A percentile compares a stretch with the other conserved stretches of the same genome.
Evolutionary conservation across 1,284 basidiomycete species (phyloP).

Genomic region (Agroathelia rolfsii): DNA sequence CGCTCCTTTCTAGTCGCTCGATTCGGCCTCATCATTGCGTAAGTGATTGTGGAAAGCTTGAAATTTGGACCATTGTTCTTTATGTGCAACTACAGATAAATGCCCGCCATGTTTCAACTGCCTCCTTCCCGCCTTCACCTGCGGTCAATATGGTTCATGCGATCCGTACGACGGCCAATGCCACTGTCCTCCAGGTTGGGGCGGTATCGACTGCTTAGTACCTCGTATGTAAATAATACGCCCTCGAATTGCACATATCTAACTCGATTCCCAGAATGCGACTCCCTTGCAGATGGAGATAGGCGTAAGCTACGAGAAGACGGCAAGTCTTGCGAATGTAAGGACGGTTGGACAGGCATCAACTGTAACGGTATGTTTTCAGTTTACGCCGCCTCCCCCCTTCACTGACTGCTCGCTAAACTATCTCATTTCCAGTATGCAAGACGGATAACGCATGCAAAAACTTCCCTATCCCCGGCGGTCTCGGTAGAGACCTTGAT

Average conservation of each 20-base stretch:
- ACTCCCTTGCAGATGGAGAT: conserved; percentile 83
- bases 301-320: conserved; percentile 74
- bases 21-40: no score
- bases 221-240: conserved; percentile 48
- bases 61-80: no score
- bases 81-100: no score
- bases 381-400: neutral
- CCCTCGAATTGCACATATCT: conserved; percentile 1
- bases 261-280: conserved; percentile 54
- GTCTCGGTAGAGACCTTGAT: conserved; percentile 28
- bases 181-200: conserved; percentile 84
- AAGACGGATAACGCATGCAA: conserved; percentile 71
- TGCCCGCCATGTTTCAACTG: conserved; percentile 84
- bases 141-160: conserved; percentile 81
- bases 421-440: conserved; percentile 51
- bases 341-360: conserved; percentile 89
- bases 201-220: conserved; percentile 80
- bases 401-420: conserved; percentile 11
- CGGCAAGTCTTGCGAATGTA: conserved; percentile 77
- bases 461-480: conserved; percentile 59
- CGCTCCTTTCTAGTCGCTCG: no score
- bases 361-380: conserved; percentile 84
- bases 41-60: no score
- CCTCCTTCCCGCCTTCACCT: conserved; percentile 71
- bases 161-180: conserved; percentile 86